Percentiles rank a stretch among this genome's conserved stretches.
Conservation (phyloP, 106 monocot species). For the Dendrobium huoshanense region DNA sequence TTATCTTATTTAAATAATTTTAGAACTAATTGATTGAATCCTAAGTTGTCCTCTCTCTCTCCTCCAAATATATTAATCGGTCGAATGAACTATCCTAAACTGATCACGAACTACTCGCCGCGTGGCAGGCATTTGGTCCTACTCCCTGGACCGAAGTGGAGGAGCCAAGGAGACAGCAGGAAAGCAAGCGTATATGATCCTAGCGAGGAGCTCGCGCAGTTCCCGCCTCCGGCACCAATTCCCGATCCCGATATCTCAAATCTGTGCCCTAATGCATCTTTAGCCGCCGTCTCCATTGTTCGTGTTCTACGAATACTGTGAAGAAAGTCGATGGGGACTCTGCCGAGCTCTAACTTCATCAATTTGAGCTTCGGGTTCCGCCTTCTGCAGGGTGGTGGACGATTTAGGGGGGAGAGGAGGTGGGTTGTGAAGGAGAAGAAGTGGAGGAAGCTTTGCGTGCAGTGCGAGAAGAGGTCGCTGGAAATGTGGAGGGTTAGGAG, state of each 20-base stretch:
- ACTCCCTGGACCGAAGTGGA: not conserved
- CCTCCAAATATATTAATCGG: no score
- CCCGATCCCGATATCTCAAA: not conserved
- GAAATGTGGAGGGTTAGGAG: slow-evolving; percentile 1
- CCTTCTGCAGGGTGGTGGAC: not conserved
- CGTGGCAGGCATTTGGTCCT: not conserved
- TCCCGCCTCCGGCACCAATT: not conserved
- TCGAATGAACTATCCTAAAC: not conserved
- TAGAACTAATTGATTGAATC: no score
- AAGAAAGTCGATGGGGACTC: slow-evolving; percentile 30
- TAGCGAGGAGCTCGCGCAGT: not conserved
- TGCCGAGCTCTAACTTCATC: slow-evolving; percentile 36
- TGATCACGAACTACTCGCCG: not conserved
- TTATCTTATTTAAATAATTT: no score
- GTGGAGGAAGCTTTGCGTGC: slow-evolving; percentile 19
- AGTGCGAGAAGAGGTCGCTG: not conserved
- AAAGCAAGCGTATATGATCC: not conserved
- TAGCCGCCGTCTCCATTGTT: not conserved
- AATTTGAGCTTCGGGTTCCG: slow-evolving; percentile 28
- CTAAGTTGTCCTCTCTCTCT: no score
- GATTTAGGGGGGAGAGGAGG: slow-evolving; percentile 6
- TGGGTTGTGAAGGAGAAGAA: not conserved
- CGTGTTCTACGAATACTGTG: not conserved
- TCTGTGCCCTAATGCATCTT: not conserved
- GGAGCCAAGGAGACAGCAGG: not conserved